Conservation (phyloP, 768 basidiomycete species). For the Leccinum disarticulatum region DNA sequence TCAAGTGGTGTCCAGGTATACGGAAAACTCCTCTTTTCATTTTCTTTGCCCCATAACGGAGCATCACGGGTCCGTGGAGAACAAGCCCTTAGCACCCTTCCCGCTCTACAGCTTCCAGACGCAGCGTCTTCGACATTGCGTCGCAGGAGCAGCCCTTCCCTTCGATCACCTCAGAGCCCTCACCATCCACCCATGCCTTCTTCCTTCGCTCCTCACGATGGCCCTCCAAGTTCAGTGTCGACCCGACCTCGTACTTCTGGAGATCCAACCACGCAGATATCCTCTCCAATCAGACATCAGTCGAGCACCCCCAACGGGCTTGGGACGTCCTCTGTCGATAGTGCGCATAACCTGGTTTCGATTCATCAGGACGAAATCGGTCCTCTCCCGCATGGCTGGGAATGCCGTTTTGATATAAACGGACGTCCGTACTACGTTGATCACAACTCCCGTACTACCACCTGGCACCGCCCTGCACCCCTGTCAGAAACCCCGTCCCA, state of each 20-base stretch:
- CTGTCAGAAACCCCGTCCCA: conserved; percentile 25
- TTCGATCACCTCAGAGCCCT: conserved; percentile 24
- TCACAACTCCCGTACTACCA: conserved; percentile 77
- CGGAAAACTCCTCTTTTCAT: conserved; percentile 75
- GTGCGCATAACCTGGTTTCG: conserved; percentile 6
- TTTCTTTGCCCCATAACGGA: conserved; percentile 41
- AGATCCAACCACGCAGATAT: conserved; percentile 11
- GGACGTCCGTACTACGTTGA: conserved; percentile 85
- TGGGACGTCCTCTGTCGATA: conserved; percentile 4
- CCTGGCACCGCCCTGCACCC: conserved; percentile 63
- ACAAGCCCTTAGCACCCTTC: conserved; percentile 18
- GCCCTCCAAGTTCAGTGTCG: conserved; percentile 7
- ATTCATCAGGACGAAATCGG: conserved; percentile 57
- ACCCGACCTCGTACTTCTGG: conserved; percentile 18
- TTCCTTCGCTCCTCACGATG: conserved; percentile 15
- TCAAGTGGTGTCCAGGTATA: conserved; percentile 52
- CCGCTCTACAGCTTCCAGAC: conserved; percentile 17
- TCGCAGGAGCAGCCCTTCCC: conserved; percentile 24
- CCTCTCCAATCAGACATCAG: conserved; percentile 17
- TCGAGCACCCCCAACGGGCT: conserved; percentile 10
- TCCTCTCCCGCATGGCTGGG: conserved; percentile 78
- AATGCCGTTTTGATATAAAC: conserved; percentile 65
- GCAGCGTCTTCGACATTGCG: conserved; percentile 13
- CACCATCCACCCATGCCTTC: conserved; percentile 22
- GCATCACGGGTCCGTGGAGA: conserved; percentile 19